Percentiles rank a stretch among this genome's conserved stretches.
These are phyloP conservation scores for Paraphaeosphaeria sporulosa DNA, from an alignment of 2,329 filamentous ascomycete genomes.

Conservation along the genomic window DNA sequence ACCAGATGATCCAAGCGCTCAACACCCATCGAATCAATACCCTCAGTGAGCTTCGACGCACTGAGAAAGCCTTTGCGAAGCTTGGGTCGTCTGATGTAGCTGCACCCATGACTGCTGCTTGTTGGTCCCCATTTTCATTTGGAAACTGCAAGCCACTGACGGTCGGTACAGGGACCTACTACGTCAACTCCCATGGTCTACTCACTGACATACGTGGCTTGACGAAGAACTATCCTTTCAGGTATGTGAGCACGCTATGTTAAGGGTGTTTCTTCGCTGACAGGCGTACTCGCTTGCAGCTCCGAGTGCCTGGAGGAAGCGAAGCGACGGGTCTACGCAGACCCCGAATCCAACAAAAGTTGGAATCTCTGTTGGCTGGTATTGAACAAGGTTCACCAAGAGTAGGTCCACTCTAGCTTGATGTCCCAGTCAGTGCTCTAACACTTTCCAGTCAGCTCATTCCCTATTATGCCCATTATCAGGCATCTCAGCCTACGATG, in stretches of 20 bases:
- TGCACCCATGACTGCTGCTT: conserved; percentile 73
- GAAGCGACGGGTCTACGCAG: conserved; percentile 67
- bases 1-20: conserved; percentile 69
- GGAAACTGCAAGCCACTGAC: not conserved
- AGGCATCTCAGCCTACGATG: conserved; percentile 71
- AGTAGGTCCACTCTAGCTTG: conserved; percentile 56
- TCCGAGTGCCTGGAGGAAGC: conserved; percentile 71
- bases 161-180: conserved; percentile 60
- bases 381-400: conserved; percentile 69
- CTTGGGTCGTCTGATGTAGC: conserved; percentile 67
- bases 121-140: conserved; percentile 44
- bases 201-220: conserved; percentile 73
- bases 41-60: conserved; percentile 73
- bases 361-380: conserved; percentile 82
- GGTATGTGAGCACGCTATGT: conserved; percentile 26
- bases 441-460: conserved; percentile 63
- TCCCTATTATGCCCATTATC: conserved; percentile 65
- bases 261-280: not conserved
- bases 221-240: conserved; percentile 72
- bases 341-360: conserved; percentile 71
- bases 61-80: conserved; percentile 70
- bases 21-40: conserved; percentile 75
- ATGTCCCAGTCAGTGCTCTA: conserved; percentile 9
- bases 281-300: conserved; percentile 40
- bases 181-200: conserved; percentile 74